Evolutionary conservation across 2,329 filamentous ascomycete species (phyloP).

Genomic region (Diplodia sapinea): DNA sequence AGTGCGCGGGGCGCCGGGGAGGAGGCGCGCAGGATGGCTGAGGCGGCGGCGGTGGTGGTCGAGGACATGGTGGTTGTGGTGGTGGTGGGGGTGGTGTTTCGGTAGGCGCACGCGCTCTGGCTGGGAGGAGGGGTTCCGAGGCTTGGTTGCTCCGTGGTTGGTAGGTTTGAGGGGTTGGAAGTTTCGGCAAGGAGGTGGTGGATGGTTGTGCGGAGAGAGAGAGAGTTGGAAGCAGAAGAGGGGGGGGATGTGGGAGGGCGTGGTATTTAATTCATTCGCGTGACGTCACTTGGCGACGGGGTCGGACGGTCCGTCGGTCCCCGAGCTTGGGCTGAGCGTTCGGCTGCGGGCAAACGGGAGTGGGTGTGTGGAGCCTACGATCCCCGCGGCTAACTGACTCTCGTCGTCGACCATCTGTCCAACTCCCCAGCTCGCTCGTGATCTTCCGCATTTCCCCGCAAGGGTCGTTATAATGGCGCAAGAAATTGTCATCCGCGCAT

Average conservation of each 20-base stretch:
- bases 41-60: background rate
- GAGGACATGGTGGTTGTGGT: background rate
- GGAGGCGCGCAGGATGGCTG: background rate
- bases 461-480: too few species aligned
- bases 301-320: too few species aligned
- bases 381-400: conserved; percentile 1
- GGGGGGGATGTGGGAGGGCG: background rate
- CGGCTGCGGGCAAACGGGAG: conserved; percentile 21
- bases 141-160: background rate
- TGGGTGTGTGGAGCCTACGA: background rate
- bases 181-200: too few species aligned
- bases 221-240: background rate
- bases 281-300: conserved; percentile 4
- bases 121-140: background rate
- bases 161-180: background rate
- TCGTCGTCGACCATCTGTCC: background rate
- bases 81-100: conserved; percentile 9
- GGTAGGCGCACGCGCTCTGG: background rate
- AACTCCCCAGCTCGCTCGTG: background rate
- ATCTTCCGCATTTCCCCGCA: background rate
- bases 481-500: too few species aligned
- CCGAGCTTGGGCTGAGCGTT: background rate
- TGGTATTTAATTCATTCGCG: conserved; percentile 1
- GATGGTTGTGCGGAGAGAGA: background rate
- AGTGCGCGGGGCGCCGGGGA: background rate